Base-by-base conservation (phyloP, 805 yeast genomes). In the Kazachstania psychrophila region DNA sequence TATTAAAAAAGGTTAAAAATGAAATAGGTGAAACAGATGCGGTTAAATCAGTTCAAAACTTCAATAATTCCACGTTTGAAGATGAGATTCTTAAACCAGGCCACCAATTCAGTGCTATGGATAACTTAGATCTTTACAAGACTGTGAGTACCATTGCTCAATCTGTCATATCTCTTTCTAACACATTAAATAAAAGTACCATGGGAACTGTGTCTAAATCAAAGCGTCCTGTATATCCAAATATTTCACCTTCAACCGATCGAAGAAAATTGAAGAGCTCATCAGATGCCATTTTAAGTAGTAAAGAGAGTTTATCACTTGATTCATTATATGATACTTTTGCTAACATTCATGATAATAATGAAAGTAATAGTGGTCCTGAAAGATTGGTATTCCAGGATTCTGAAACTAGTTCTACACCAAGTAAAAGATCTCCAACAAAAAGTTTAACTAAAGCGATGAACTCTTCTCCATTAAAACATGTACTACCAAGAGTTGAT, bases 101-200 rank as follows among this genome's bases (percentile, higher is more conserved):
- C 7, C 17, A 19, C 8, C 44, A 36, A 29, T 53, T 49, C 25
- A 57, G 55, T 34, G 58, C 58, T 3, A 48, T 58, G 52, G 64
- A 60, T 36, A 60, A 58, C 34, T 38, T 60, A 26, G 57, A 60
- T 37, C 29, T 60, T 15, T 60, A 59, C 36, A 54, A 54, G 34
- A 59, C 63, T 2, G 63, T 58, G 0, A 52, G 49, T 27, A 46
- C 60, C 3, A 54, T 58, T 31, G 62, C 62, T 1, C 54, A 56
- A 33, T 53, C 61, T 1, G 62, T 59, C 2, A 41, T 57, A 9
- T 56, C 61, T n/a, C 43, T 58, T n/a, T 44, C 62, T 7, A 52
- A 51, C 23, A 48, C 57, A 12, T 43, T 56, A 9, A 49, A 47
- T 30, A 42, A 44, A 25, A 38, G n/a, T n/a, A n/a, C n/a, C n/a